Evolutionary conservation across 2,329 filamentous ascomycete genomes (phyloP), one percentile per base, ranked within the genome.

Genomic region (Metarhizium brunneum): DNA sequence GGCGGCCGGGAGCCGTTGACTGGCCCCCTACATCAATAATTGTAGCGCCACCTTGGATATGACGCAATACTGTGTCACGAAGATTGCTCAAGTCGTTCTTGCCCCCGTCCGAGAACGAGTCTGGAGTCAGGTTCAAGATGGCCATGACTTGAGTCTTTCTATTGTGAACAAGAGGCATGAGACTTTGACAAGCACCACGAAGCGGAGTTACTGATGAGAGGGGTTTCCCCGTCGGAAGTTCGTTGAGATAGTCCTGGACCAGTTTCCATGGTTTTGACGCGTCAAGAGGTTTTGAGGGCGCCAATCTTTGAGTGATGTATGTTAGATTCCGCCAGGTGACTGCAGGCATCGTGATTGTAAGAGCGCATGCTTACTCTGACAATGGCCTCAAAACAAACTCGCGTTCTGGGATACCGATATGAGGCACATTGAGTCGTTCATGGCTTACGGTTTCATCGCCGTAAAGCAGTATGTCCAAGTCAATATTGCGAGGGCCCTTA

Each of bases 41-140:
- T 13, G 85, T 87, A 14, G 89, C 90, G 38, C 92, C 91, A 7
- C 77, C 74, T 43, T 73, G 70, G 58, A 95, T 81, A 66, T 90
- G 85, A 11, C 71, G 63, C 52, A 76, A 72, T 16, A 92, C 77
- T 1, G 82, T 87, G 13, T 75, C 66, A 13, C 77, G 71, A 30
- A 94, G 77, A 59, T 82, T 76, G 13, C 71, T 65, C 29, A 75
- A 65, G 47, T 73, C 71, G 68, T 91, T 81, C 8, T 76, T 65
- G 8, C 91, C 91, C 54, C 91, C 92, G 66, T 97, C 92, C 1
- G 92, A 97, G 75, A 99, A 99, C 10, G 92, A 97, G 72, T 99
- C 92, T 0, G 92, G 92, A 0, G 94, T 97, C 53, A 95, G 75
- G 71, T 99, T 99, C 49, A 97, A 77, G 60, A 99, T 95, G 54